These are phyloP conservation scores for Podochytrium sp. DNA, from an alignment of 192 early-diverging fungal genomes.

Conservation along the genomic window DNA sequence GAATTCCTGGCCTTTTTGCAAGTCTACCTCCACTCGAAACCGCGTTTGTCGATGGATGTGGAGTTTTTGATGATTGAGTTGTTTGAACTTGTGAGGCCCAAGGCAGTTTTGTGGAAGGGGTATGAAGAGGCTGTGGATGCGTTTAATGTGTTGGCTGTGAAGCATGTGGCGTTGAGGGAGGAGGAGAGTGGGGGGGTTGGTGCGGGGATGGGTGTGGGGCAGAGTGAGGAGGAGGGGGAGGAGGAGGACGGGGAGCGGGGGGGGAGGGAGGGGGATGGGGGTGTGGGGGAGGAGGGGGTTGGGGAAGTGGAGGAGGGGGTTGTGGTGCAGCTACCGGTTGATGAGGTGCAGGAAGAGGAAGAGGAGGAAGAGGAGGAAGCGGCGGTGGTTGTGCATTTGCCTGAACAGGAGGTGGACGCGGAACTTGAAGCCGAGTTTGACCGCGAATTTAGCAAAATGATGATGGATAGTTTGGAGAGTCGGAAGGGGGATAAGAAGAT, in stretches of 20 bases:
- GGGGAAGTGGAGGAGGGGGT: slow-evolving; percentile 31
- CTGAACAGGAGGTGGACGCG: slow-evolving; percentile 61
- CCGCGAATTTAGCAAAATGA: slow-evolving; percentile 84
- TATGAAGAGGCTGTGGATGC: slow-evolving; percentile 84
- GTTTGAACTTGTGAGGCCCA: slow-evolving; percentile 66
- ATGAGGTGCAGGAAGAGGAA: slow-evolving; percentile 53
- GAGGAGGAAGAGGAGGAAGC: slow-evolving; percentile 63
- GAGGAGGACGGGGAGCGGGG: slow-evolving; percentile 48
- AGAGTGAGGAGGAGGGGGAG: slow-evolving; percentile 46
- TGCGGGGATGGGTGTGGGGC: slow-evolving; percentile 46
- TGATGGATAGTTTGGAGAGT: slow-evolving; percentile 87
- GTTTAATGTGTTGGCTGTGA: slow-evolving; percentile 60
- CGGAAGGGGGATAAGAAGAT: slow-evolving; percentile 80
- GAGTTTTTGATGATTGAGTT: slow-evolving; percentile 84
- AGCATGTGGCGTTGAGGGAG: slow-evolving; percentile 31
- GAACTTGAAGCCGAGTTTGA: slow-evolving; percentile 90
- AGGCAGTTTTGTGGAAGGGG: slow-evolving; percentile 56
- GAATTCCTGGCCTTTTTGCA: slow-evolving; percentile 83
- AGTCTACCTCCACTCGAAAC: slow-evolving; percentile 87
- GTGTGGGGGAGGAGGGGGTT: slow-evolving; percentile 50
- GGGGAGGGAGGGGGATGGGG: slow-evolving; percentile 39
- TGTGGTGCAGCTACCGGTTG: neutral
- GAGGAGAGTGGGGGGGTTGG: neutral
- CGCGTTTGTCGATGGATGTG: slow-evolving; percentile 80
- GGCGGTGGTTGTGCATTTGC: slow-evolving; percentile 69